These are phyloP conservation scores for Penicillium coprophilum DNA, from an alignment of 495 filamentous ascomycete species.

Conservation along the genomic window DNA sequence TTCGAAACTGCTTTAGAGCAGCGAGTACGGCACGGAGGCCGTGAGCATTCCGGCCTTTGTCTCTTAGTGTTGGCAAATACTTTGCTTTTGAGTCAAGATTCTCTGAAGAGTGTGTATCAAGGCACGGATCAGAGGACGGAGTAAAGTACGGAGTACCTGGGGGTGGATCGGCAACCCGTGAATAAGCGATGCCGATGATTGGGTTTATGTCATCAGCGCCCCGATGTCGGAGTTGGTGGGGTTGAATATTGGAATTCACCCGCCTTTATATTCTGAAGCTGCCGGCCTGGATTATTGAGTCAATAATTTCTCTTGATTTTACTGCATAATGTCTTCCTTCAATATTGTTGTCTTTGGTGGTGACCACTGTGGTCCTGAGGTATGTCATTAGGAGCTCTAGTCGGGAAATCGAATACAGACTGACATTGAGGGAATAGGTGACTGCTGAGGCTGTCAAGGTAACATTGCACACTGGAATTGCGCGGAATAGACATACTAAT, in stretches of 20 bases:
- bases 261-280: slow-evolving; percentile 28
- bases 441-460: slow-evolving; percentile 85
- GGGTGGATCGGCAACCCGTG: neutral
- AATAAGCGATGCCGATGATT: slow-evolving; percentile 7
- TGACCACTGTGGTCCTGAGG: slow-evolving; percentile 96
- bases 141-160: too few relatives aligned
- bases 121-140: too few relatives aligned
- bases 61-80: too few relatives aligned
- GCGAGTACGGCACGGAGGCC: too few relatives aligned
- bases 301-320: slow-evolving; percentile 11
- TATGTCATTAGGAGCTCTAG: slow-evolving; percentile 36
- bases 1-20: too few relatives aligned
- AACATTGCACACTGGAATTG: neutral
- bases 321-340: slow-evolving; percentile 45
- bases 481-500: slow-evolving; percentile 6
- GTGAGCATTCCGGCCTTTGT: too few relatives aligned
- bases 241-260: slow-evolving; percentile 23
- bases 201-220: slow-evolving; percentile 17
- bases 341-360: slow-evolving; percentile 74
- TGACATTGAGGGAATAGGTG: slow-evolving; percentile 35
- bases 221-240: slow-evolving; percentile 36
- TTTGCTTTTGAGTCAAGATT: too few relatives aligned
- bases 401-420: slow-evolving; percentile 6
- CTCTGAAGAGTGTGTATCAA: too few relatives aligned
- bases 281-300: slow-evolving; percentile 18